Base-by-base conservation (phyloP, 176 grass and related monocot genomes). In the Aegilops tauschii region DNA sequence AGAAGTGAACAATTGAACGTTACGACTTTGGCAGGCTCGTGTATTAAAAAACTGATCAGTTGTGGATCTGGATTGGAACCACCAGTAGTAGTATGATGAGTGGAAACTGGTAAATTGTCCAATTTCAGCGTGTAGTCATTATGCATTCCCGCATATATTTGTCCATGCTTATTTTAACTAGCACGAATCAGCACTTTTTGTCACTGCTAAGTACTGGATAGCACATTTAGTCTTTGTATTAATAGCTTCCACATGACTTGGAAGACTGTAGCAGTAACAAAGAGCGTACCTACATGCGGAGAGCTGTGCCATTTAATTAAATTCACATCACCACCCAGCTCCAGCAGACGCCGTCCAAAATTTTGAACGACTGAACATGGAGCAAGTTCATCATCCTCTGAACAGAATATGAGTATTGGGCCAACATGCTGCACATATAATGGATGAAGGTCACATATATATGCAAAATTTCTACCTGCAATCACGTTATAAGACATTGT, bases 331-430 rank as follows among this genome's bases (percentile, higher is more conserved):
- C 86, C 93, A 67, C 92, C 92, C 78, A 89, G 86, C 72, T 98
- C 92, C 30, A 94, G 84, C 39, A 98, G 80, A 61, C 75, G 86
- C 28, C 86, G 85, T 35, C 65, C 82, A 90, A 98, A 98, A 58
- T 91, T 83, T 88, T 91, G 83, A 87, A 98, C 66, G 79, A 96
- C 73, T 30, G 86, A 79, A 85, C 69, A 92, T 16, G 96, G 76
- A 16, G 93, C 92, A 84, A 98, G 82, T 62, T 92, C 82, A 83
- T 98, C 96, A 83, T 94, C 92, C 82, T 95, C 96, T 8, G 96
- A 98, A 87, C 96, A 98, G 32, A 98, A 80, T 88, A 98, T 94
- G n/a, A 95, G 86, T 79, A 95, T 88, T 14, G 93, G 93, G 20
- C 96, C 96, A 28, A 88, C 75, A 90, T 92, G 88, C 96, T 98